A percentile compares a stretch with the other conserved stretches of the same genome.
Evolutionary conservation across 1,284 basidiomycete species (phyloP).

Genomic region (Chiua sp.): DNA sequence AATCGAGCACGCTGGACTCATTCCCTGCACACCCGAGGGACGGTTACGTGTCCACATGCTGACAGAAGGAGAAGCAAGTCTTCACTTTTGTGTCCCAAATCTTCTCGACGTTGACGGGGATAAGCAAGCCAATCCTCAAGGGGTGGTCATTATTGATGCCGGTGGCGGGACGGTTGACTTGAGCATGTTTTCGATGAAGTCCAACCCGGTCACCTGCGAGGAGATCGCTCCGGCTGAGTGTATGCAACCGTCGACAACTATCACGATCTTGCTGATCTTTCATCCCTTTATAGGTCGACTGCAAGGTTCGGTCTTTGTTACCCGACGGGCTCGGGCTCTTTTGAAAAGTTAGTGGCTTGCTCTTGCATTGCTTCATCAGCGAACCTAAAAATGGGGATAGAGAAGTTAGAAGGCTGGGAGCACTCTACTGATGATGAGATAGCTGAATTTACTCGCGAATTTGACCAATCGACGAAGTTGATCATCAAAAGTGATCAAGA

Average conservation of each 20-base stretch:
- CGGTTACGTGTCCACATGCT: constrained; percentile 21
- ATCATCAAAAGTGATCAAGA: constrained; percentile 12
- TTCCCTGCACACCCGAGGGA: constrained; percentile 23
- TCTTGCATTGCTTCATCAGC: neutral
- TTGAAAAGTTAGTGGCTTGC: constrained; percentile 35
- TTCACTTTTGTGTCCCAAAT: constrained; percentile 22
- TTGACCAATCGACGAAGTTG: constrained; percentile 15
- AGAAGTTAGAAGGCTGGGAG: constrained; percentile 30
- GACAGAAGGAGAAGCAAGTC: constrained; percentile 29
- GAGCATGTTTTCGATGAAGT: constrained; percentile 45
- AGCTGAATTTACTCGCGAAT: constrained; percentile 9
- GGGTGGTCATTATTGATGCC: constrained; percentile 52
- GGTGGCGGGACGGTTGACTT: constrained; percentile 42
- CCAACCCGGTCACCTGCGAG: constrained; percentile 33
- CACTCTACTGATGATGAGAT: constrained; percentile 26
- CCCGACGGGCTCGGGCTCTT: constrained; percentile 37
- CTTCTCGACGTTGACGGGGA: constrained; percentile 2
- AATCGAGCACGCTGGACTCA: constrained; percentile 35
- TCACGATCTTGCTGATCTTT: neutral
- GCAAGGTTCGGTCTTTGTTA: constrained; percentile 42
- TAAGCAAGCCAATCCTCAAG: constrained; percentile 29
- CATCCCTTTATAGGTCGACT: constrained; percentile 11
- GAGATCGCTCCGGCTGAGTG: constrained; percentile 44
- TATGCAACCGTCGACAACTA: constrained; percentile 20
- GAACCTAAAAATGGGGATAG: constrained; percentile 26